Percentiles rank a stretch among this genome's conserved stretches.
phyloP scores from a whole-genome alignment of 2,329 filamentous ascomycete genomes.

The Sarocladium strictum region DNA sequence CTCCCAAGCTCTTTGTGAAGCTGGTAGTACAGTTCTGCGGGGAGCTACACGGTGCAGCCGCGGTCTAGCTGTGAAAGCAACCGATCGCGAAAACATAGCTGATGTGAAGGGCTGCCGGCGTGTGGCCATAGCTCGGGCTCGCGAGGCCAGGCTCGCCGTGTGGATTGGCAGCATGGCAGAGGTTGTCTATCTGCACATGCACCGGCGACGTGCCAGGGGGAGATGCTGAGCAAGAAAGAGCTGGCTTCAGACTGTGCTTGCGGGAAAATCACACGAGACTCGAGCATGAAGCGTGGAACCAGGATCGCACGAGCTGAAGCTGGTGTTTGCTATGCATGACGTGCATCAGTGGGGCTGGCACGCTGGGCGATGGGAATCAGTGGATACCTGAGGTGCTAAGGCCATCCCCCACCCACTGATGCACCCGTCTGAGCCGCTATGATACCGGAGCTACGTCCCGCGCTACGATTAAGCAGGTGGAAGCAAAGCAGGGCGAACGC shows the following conservation, averaged over 20 bases:
- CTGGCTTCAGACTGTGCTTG: too few species aligned
- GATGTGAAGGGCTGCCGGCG: conserved; percentile 1
- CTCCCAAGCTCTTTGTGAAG: conserved; percentile 12
- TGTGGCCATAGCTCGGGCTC: neutral
- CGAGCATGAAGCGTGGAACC: neutral
- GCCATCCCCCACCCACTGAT: neutral
- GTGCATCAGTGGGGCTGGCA: conserved; percentile 6
- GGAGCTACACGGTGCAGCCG: neutral
- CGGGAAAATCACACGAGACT: neutral
- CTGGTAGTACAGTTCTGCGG: neutral
- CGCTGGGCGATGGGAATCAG: neutral
- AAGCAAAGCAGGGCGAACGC: too few species aligned
- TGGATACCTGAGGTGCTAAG: conserved; percentile 2
- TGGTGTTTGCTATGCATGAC: conserved; percentile 4
- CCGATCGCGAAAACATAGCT: neutral
- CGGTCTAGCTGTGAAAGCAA: neutral
- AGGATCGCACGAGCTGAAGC: neutral
- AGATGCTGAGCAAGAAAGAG: neutral
- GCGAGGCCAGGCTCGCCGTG: neutral
- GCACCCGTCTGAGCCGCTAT: too few species aligned
- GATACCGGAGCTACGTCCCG: too few species aligned
- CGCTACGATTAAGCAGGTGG: too few species aligned
- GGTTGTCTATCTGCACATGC: neutral
- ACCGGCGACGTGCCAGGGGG: neutral
- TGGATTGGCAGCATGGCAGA: conserved; percentile 4